Conservation (phyloP, 331 rosid genomes). For the Dryas integrifolia region DNA sequence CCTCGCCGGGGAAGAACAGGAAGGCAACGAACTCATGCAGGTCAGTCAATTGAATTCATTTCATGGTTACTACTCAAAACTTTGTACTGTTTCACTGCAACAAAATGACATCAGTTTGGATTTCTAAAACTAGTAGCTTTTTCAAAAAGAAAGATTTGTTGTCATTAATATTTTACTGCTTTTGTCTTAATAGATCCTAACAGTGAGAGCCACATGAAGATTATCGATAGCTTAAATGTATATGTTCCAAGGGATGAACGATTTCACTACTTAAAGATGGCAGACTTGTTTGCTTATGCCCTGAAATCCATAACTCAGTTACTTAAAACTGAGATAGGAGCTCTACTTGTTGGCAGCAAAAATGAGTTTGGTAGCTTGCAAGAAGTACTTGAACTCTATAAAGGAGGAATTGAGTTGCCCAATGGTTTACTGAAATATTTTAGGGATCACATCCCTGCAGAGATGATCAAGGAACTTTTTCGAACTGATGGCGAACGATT, state of each 20-base stretch:
- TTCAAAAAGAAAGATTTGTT: not conserved
- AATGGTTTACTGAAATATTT: slow-evolving; percentile 24
- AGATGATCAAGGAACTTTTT: slow-evolving; percentile 30
- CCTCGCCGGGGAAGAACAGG: slow-evolving; percentile 53
- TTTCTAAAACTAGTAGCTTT: not conserved
- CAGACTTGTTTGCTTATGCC: slow-evolving; percentile 40
- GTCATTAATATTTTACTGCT: not conserved
- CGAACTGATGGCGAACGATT: slow-evolving; percentile 31
- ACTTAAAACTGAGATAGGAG: slow-evolving; percentile 25
- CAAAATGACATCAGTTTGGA: not conserved
- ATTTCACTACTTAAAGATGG: slow-evolving; percentile 39
- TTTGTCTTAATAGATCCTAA: slow-evolving; percentile 28
- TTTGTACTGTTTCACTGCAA: not conserved
- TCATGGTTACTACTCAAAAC: not conserved
- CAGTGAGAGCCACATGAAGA: slow-evolving; percentile 30
- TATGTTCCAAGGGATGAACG: slow-evolving; percentile 46
- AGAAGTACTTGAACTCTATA: slow-evolving; percentile 33
- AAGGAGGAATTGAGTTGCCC: slow-evolving; percentile 41
- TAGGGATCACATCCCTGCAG: slow-evolving; percentile 32
- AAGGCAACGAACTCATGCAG: slow-evolving; percentile 20
- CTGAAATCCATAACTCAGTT: slow-evolving; percentile 35
- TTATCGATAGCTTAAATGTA: slow-evolving; percentile 26
- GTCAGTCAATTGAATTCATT: slow-evolving; percentile 8
- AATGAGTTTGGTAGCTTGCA: slow-evolving; percentile 30
- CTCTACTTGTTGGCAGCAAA: slow-evolving; percentile 5